Percentiles rank a stretch among this genome's conserved stretches.
Conservation (phyloP, 2,329 filamentous ascomycete genomes). For the Didymella lethalis region DNA sequence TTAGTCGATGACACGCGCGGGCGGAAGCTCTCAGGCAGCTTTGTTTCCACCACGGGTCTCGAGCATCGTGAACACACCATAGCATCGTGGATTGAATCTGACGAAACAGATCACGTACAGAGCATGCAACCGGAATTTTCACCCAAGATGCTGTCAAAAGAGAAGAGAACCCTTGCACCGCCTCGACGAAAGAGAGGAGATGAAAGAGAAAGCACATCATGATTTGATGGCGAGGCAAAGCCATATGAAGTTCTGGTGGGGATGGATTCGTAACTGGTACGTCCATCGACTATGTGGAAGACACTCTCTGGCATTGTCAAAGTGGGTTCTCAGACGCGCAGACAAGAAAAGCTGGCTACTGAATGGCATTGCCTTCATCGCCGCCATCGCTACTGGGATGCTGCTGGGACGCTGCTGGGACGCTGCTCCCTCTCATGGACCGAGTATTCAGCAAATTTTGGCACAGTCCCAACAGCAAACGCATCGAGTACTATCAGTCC, state of each 20-base stretch:
- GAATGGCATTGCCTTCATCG: background rate
- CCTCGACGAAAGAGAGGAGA: background rate
- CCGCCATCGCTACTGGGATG: background rate
- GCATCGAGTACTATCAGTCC: background rate
- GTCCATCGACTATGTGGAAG: background rate
- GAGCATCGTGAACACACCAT: background rate
- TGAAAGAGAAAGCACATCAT: background rate
- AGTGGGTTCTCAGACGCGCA: background rate
- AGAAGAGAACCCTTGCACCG: background rate
- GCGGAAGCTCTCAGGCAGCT: conserved; percentile 3
- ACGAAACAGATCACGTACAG: background rate
- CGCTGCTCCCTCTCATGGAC: background rate
- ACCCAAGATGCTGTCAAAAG: background rate
- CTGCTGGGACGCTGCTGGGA: background rate
- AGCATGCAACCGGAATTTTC: background rate
- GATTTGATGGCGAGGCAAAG: background rate
- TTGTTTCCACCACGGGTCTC: background rate
- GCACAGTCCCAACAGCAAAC: too few relatives aligned
- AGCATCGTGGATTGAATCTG: background rate
- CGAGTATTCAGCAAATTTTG: background rate
- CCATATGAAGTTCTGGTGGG: background rate
- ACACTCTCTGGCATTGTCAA: background rate
- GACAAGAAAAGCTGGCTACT: background rate
- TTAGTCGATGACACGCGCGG: conserved; percentile 6
- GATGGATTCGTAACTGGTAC: background rate